Conservation (phyloP, 1,139 yeast species). For the Hemisphaericaspora xylanilytica region DNA sequence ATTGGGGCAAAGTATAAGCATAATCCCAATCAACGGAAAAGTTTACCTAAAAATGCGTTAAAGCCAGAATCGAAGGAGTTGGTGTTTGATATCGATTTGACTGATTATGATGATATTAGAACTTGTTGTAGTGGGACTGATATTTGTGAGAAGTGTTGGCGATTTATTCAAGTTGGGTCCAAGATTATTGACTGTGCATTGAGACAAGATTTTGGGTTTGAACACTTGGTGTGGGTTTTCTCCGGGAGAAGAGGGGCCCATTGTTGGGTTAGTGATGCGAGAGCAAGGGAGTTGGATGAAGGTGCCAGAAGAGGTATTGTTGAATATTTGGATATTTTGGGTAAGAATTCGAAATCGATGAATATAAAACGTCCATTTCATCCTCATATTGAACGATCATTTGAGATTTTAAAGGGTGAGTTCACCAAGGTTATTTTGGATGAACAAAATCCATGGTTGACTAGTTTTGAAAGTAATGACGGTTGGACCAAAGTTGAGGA, state of each 20-base stretch:
- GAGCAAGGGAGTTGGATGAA: conserved; percentile 78
- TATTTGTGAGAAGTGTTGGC: conserved; percentile 92
- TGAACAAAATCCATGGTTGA: conserved; percentile 82
- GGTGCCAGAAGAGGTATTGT: conserved; percentile 70
- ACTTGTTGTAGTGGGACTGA: conserved; percentile 88
- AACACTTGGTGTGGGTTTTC: conserved; percentile 88
- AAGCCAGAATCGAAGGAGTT: conserved; percentile 82
- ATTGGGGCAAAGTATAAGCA: conserved; percentile 89
- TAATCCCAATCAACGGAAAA: conserved; percentile 81
- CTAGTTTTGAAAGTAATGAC: conserved; percentile 19
- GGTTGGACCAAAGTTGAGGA: conserved; percentile 49
- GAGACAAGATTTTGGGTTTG: conserved; percentile 85
- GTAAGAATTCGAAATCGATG: conserved; percentile 40
- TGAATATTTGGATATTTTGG: conserved; percentile 77
- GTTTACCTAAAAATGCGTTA: conserved; percentile 75
- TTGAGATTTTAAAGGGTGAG: conserved; percentile 59
- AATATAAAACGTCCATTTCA: conserved; percentile 78
- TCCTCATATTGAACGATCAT: conserved; percentile 79
- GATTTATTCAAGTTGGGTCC: conserved; percentile 84
- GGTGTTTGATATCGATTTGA: conserved; percentile 95
- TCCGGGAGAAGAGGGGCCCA: conserved; percentile 99
- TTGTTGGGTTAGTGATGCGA: conserved; percentile 92
- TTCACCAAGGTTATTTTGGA: conserved; percentile 66
- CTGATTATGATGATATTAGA: conserved; percentile 91
- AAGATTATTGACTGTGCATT: conserved; percentile 70